phyloP scores from a whole-genome alignment of 108 stramenopile species.

The Pseudonitzschia multistriata region DNA sequence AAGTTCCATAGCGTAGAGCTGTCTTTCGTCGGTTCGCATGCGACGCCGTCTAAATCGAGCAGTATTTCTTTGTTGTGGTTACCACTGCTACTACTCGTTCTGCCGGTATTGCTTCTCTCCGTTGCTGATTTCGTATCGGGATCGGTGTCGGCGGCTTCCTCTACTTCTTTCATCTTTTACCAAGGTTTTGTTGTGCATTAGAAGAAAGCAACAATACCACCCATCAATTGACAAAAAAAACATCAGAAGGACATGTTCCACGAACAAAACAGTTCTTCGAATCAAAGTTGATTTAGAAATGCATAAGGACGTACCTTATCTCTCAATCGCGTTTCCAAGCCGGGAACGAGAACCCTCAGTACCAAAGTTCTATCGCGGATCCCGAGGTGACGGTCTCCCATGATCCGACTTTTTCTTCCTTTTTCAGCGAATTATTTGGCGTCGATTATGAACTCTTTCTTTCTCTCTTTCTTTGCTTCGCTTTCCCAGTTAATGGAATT shows the following conservation, averaged over 20 bases:
- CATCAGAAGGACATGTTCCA: neutral
- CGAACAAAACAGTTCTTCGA: neutral
- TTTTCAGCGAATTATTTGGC: neutral
- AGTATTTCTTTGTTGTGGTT: conserved; percentile 38
- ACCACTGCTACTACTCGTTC: neutral
- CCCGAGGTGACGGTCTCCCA: conserved; percentile 38
- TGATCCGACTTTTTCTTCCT: neutral
- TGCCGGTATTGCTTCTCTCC: neutral
- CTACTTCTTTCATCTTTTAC: conserved; percentile 49
- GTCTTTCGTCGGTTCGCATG: conserved; percentile 60
- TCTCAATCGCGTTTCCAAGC: conserved; percentile 68
- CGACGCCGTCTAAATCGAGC: conserved; percentile 79
- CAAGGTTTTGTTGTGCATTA: conserved; percentile 2
- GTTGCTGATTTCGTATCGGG: neutral
- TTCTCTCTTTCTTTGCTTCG: no score
- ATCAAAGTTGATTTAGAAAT: neutral
- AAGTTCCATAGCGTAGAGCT: conserved; percentile 79
- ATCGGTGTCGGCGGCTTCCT: conserved; percentile 30
- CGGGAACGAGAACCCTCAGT: conserved; percentile 67
- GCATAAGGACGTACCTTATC: conserved; percentile 44
- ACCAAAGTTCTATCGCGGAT: conserved; percentile 67
- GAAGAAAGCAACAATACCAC: neutral
- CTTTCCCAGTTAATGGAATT: no score
- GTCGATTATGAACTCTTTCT: neutral
- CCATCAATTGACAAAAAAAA: neutral